These are phyloP conservation scores for Stephanodiscus minutulus DNA, from an alignment of 108 stramenopile genomes.

Conservation along the genomic window DNA sequence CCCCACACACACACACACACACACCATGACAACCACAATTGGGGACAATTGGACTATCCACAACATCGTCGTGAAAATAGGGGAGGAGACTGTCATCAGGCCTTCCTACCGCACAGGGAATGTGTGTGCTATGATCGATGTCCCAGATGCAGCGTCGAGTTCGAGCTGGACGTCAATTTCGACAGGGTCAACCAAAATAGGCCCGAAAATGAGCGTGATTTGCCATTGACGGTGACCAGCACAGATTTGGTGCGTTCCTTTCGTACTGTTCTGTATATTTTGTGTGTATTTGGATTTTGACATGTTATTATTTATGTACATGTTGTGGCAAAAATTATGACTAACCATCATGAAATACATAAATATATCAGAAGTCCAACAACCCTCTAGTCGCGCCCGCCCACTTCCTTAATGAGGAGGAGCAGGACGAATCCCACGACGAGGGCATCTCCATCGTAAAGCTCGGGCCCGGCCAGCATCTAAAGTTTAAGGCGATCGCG, in stretches of 20 bases:
- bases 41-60: too few species aligned
- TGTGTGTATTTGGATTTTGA: not conserved
- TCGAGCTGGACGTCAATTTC: constrained; percentile 84
- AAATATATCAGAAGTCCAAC: constrained; percentile 49
- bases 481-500: constrained; percentile 93
- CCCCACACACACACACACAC: constrained; percentile 5
- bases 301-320: not conserved
- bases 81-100: constrained; percentile 68
- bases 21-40: not conserved
- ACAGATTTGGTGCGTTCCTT: constrained; percentile 56
- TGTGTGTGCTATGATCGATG: constrained; percentile 88
- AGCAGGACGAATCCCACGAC: constrained; percentile 83
- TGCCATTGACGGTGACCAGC: constrained; percentile 78
- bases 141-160: constrained; percentile 86
- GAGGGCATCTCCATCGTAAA: constrained; percentile 92
- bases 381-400: constrained; percentile 73
- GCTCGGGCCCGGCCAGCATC: constrained; percentile 91
- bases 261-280: not conserved
- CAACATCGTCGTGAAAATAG: constrained; percentile 4
- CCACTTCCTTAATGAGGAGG: constrained; percentile 85
- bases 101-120: constrained; percentile 77
- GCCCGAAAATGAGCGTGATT: constrained; percentile 65
- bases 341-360: too few species aligned
- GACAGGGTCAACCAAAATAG: constrained; percentile 58
- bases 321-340: not conserved